phyloP scores from a whole-genome alignment of 768 basidiomycete genomes.

The Tubosaeta sp. region DNA sequence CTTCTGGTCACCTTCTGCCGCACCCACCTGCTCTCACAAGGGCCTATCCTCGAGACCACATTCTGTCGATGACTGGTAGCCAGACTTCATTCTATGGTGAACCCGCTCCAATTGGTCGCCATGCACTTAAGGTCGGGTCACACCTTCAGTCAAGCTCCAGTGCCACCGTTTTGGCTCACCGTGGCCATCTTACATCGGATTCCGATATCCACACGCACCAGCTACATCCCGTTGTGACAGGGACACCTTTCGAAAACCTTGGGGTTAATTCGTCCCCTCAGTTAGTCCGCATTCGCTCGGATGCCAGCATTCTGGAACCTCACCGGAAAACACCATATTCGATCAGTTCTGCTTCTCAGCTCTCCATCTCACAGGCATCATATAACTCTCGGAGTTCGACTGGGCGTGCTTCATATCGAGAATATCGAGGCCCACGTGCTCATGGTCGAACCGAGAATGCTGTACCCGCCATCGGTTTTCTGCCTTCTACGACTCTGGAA shows the following conservation, averaged over 20 bases:
- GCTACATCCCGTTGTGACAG: background rate
- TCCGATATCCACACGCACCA: background rate
- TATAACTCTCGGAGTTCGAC: slow-evolving; percentile 11
- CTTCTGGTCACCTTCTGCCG: slow-evolving; percentile 20
- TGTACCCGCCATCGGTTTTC: background rate
- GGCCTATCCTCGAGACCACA: slow-evolving; percentile 7
- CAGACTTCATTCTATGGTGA: slow-evolving; percentile 17
- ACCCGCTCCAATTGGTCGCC: slow-evolving; percentile 3
- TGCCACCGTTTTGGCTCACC: background rate
- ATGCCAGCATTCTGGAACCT: background rate
- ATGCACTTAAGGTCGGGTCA: background rate
- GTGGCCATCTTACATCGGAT: background rate
- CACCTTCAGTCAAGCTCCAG: background rate
- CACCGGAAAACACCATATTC: slow-evolving; percentile 1
- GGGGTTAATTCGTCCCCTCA: background rate
- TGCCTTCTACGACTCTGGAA: background rate
- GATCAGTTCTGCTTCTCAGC: slow-evolving; percentile 8
- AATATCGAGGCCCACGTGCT: slow-evolving; percentile 13
- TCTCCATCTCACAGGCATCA: slow-evolving; percentile 14
- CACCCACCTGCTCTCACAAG: slow-evolving; percentile 9
- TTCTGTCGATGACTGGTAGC: slow-evolving; percentile 5
- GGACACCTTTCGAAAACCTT: background rate
- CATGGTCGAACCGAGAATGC: slow-evolving; percentile 2
- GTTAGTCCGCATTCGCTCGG: background rate
- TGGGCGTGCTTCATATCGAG: slow-evolving; percentile 23